These are phyloP conservation scores for Komagataella mondaviorum DNA, from an alignment of 805 yeast genomes.

Conservation along the genomic window DNA sequence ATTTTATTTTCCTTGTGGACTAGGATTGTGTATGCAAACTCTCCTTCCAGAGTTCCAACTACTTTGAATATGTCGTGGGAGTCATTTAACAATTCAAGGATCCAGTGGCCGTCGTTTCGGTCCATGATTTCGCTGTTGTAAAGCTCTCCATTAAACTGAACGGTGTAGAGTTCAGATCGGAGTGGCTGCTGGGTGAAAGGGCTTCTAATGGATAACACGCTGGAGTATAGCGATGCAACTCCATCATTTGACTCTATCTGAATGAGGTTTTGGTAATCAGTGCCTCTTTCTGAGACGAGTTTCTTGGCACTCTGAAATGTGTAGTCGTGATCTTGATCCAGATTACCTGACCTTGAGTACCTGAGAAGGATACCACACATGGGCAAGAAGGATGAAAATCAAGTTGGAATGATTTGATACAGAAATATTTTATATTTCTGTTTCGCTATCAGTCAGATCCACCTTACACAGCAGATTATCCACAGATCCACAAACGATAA, in stretches of 20 bases:
- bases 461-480: not conserved
- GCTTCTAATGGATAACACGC: constrained; percentile 67
- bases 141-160: constrained; percentile 89
- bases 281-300: not conserved
- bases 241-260: not conserved
- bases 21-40: constrained; percentile 55
- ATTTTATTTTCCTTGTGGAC: constrained; percentile 27
- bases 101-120: constrained; percentile 51
- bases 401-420: not conserved
- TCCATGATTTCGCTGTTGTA: constrained; percentile 44
- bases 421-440: not conserved
- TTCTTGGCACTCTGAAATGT: not conserved
- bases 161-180: constrained; percentile 13
- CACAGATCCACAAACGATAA: not conserved
- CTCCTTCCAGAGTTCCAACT: constrained; percentile 51
- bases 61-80: constrained; percentile 24
- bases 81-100: constrained; percentile 26
- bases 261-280: not conserved
- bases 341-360: not conserved
- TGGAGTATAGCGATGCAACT: constrained; percentile 30
- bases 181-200: constrained; percentile 76
- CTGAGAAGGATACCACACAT: not conserved
- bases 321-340: not conserved
- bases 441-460: not conserved
- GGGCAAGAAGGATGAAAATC: not conserved